Evolutionary conservation across 208 protist species (phyloP).

Genomic region (Acanthamoeba lenticulata): DNA sequence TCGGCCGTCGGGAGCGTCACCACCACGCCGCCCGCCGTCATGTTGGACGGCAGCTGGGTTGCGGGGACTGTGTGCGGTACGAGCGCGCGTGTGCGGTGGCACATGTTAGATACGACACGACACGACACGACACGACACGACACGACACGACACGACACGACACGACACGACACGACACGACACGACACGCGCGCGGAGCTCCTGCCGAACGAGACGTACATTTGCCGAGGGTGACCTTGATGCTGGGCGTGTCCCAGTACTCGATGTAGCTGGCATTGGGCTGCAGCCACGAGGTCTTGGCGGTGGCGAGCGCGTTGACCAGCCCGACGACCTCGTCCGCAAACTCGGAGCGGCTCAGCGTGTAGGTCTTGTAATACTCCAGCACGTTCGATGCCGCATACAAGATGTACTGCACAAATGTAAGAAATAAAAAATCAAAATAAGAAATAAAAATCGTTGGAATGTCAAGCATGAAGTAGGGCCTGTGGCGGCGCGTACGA

Average conservation of each 20-base stretch:
- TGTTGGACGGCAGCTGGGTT: neutral
- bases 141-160: too few relatives aligned
- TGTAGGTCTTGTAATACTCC: neutral
- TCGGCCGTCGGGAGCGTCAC: neutral
- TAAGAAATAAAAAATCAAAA: too few relatives aligned
- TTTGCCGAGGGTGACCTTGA: neutral
- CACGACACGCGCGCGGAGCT: neutral
- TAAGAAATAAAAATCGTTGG: neutral
- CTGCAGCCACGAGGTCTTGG: neutral
- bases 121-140: too few relatives aligned
- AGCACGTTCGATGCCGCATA: neutral
- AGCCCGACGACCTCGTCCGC: neutral
- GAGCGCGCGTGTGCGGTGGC: too few relatives aligned
- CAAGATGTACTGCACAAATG: neutral
- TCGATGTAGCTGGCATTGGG: neutral
- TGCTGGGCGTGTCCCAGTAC: neutral
- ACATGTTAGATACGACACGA: too few relatives aligned
- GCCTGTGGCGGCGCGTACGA: too few relatives aligned
- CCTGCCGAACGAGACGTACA: too few relatives aligned
- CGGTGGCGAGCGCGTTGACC: neutral
- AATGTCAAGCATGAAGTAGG: too few relatives aligned
- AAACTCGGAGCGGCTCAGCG: neutral
- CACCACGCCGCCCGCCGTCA: neutral
- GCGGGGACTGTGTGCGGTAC: neutral
- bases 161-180: neutral